These are phyloP conservation scores for Leptographium flavum DNA, from an alignment of 2,329 filamentous ascomycete species.

Conservation along the genomic window DNA sequence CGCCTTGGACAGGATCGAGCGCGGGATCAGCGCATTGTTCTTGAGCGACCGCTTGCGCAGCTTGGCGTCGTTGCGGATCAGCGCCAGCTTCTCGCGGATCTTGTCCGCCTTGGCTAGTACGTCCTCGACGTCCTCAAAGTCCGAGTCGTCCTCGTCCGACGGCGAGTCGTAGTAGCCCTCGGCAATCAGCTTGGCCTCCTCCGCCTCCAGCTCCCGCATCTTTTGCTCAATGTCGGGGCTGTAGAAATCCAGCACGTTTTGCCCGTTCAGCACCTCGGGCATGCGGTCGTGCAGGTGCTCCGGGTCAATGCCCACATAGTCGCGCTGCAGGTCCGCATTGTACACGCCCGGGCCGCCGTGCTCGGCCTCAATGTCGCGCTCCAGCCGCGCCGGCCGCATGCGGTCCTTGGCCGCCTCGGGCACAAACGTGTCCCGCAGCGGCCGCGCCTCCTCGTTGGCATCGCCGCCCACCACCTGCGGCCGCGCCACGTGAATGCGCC, in stretches of 20 bases:
- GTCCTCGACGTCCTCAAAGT: conserved; percentile 80
- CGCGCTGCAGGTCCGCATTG: conserved; percentile 81
- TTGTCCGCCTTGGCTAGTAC: conserved; percentile 82
- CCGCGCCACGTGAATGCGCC: conserved; percentile 92
- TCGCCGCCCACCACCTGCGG: conserved; percentile 55
- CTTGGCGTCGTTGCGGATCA: conserved; percentile 87
- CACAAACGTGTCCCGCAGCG: conserved; percentile 63
- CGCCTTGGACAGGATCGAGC: conserved; percentile 48
- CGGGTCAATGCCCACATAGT: conserved; percentile 74
- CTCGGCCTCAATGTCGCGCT: conserved; percentile 79
- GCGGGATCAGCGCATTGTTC: conserved; percentile 88
- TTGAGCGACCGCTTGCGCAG: conserved; percentile 86
- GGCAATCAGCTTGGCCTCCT: conserved; percentile 82
- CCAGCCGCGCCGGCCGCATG: conserved; percentile 41
- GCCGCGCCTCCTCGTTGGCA: conserved; percentile 20
- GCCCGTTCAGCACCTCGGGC: conserved; percentile 85
- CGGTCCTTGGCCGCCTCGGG: conserved; percentile 75
- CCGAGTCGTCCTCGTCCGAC: conserved; percentile 47
- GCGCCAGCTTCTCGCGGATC: conserved; percentile 84
- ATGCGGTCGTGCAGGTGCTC: conserved; percentile 97
- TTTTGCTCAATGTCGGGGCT: conserved; percentile 94
- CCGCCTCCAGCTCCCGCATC: conserved; percentile 80
- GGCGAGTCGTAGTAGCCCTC: conserved; percentile 97
- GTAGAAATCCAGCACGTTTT: conserved; percentile 95
- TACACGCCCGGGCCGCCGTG: conserved; percentile 92